Evolutionary conservation across 208 protist species (phyloP).

Genomic region (Trypanosoma rangeli): DNA sequence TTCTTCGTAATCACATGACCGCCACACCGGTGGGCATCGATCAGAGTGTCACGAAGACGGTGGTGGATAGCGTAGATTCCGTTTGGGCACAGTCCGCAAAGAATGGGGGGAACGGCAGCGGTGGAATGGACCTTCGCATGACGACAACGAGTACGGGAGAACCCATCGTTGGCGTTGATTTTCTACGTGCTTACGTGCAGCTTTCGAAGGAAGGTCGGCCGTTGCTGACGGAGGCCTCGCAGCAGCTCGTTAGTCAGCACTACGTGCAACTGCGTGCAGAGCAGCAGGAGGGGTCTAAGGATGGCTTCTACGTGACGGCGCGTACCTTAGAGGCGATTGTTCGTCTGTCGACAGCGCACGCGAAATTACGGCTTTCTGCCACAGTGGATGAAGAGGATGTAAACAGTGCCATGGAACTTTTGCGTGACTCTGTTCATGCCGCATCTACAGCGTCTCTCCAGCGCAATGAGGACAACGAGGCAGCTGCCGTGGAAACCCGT

Average conservation of each 20-base stretch:
- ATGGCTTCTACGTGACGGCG: slow-evolving; percentile 93
- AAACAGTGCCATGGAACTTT: slow-evolving; percentile 78
- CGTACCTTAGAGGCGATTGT: slow-evolving; percentile 98
- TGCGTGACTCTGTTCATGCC: slow-evolving; percentile 82
- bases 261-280: slow-evolving; percentile 92
- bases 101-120: slow-evolving; percentile 8
- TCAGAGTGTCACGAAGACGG: slow-evolving; percentile 54
- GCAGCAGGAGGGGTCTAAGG: slow-evolving; percentile 61
- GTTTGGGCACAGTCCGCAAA: slow-evolving; percentile 34
- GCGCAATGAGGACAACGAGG: slow-evolving; percentile 63
- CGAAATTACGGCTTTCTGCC: slow-evolving; percentile 91
- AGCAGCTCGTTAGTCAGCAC: slow-evolving; percentile 77
- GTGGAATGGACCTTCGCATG: slow-evolving; percentile 64
- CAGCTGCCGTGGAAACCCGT: slow-evolving; percentile 36
- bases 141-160: slow-evolving; percentile 83
- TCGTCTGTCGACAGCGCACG: slow-evolving; percentile 93
- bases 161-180: slow-evolving; percentile 93
- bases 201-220: slow-evolving; percentile 87
- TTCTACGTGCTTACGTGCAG: slow-evolving; percentile 97
- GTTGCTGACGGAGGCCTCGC: slow-evolving; percentile 83
- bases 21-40: slow-evolving; percentile 58
- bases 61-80: slow-evolving; percentile 66
- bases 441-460: slow-evolving; percentile 66
- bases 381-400: slow-evolving; percentile 88
- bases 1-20: slow-evolving; percentile 95